Conservation (phyloP, 1,139 yeast genomes). For the Saccharomyces pastorianus region DNA sequence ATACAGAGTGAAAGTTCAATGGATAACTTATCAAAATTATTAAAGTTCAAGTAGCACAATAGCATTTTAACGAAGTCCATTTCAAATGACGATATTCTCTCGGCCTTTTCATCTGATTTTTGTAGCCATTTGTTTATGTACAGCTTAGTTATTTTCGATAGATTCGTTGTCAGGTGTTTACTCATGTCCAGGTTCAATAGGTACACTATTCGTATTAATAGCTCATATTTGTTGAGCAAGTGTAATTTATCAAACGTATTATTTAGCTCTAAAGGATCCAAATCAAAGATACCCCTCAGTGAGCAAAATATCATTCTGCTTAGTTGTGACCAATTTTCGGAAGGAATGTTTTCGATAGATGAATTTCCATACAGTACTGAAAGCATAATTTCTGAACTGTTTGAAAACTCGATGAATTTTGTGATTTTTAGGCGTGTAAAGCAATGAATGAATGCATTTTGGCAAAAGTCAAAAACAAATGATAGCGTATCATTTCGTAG, state of each 20-base stretch:
- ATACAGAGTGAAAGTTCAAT: slow-evolving; percentile 18
- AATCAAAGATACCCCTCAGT: slow-evolving; percentile 19
- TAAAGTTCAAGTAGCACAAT: slow-evolving; percentile 35
- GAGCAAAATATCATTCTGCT: slow-evolving; percentile 18
- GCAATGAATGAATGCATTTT: slow-evolving; percentile 10
- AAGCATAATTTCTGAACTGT: slow-evolving; percentile 20
- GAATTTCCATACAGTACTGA: slow-evolving; percentile 19
- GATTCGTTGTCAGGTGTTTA: slow-evolving; percentile 24
- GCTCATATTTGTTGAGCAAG: slow-evolving; percentile 23
- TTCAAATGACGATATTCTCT: slow-evolving; percentile 30
- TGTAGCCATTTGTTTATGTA: slow-evolving; percentile 29
- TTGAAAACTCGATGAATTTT: slow-evolving; percentile 5
- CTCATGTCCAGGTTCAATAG: slow-evolving; percentile 30
- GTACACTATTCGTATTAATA: slow-evolving; percentile 29
- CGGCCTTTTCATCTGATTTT: slow-evolving; percentile 6
- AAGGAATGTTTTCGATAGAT: slow-evolving; percentile 5
- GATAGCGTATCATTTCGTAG: slow-evolving; percentile 10
- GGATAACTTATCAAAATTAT: slow-evolving; percentile 32
- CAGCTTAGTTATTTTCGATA: slow-evolving; percentile 23
- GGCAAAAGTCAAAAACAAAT: slow-evolving; percentile 13
- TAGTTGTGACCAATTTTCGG: slow-evolving; percentile 15
- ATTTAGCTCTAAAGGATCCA: slow-evolving; percentile 11
- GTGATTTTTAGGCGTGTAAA: slow-evolving; percentile 8
- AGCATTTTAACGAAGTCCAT: slow-evolving; percentile 31
- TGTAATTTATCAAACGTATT: slow-evolving; percentile 18